Base-by-base conservation (phyloP, 805 yeast genomes). In the Alloascoidea hylecoeti region DNA sequence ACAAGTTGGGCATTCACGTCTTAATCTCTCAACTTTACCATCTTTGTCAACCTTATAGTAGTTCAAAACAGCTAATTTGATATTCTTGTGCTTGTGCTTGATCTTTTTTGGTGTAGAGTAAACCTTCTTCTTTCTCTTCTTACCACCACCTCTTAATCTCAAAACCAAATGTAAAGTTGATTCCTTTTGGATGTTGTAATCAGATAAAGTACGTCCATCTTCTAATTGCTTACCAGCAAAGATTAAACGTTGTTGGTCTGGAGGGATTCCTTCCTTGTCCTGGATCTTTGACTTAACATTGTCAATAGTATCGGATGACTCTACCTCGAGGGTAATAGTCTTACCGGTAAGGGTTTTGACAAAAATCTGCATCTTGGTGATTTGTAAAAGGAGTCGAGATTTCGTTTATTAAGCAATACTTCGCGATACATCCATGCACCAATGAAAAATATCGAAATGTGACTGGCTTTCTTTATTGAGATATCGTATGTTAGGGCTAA, bases 81-180 rank as follows among this genome's bases (percentile, higher is more conserved):
- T 83, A 78, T 89, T 92, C 84, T 83, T 92, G 82, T 85, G 96
- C 82, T 86, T 88, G 94, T 92, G 97, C 75, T 72, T 84, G 75
- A 92, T 84, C 82, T 88, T 94, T 88, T 92, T 92, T 77, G 98
- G 98, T 64, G 97, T 89, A 74, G 97, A 89, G 89, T 89, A 92
- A 66, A 86, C 96, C 94, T 89, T 89, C 96, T 92, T 92, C 92
- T 92, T 92, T 80, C 95, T 89, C 92, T 92, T 92, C 83, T 88
- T 92, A 76, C 95, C 95, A 72, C 95, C 96, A 75, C n/a, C n/a
- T 75, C 96, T 84, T 64, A 89, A 82, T 77, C 96, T 85, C 51
- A 89, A 72, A 50, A 89, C 96, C 71, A 89, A 78, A 68, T 89
- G 96, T 41, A 88, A 67, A 45, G 96, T 88, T 47, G 95, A 85